Percentiles rank a stretch among this genome's conserved stretches.
Conservation (phyloP, 768 basidiomycete genomes). For the Clavaria fumosa region DNA sequence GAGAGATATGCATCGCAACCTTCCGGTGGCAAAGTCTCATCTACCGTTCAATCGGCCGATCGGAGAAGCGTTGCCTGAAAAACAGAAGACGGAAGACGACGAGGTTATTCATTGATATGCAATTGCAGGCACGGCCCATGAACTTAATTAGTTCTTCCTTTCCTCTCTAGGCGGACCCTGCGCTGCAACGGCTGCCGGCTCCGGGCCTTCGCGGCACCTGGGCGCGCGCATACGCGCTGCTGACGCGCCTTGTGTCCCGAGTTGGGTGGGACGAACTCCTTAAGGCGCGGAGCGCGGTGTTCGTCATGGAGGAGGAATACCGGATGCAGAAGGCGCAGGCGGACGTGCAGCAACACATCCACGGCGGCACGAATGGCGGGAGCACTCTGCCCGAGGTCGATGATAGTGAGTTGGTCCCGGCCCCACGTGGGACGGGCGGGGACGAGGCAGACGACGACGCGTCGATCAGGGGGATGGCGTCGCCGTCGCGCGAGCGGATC, state of each 20-base stretch:
- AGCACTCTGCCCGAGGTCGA: conserved; percentile 21
- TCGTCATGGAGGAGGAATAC: conserved; percentile 99
- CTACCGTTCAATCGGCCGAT: conserved; percentile 78
- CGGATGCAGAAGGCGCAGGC: conserved; percentile 83
- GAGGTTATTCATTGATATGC: conserved; percentile 30
- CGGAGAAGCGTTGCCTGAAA: conserved; percentile 79
- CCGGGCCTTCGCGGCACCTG: conserved; percentile 92
- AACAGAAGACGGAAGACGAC: conserved; percentile 69
- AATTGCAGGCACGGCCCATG: too few species aligned
- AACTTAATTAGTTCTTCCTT: too few species aligned
- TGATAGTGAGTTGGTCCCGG: conserved; percentile 11
- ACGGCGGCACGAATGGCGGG: conserved; percentile 26
- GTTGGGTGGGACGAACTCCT: conserved; percentile 99
- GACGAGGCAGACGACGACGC: conserved; percentile 49
- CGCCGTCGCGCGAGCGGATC: conserved; percentile 21
- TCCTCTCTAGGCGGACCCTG: conserved; percentile 63
- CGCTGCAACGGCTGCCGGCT: conserved; percentile 85
- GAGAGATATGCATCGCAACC: conserved; percentile 76
- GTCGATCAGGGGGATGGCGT: conserved; percentile 47
- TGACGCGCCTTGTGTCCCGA: conserved; percentile 81
- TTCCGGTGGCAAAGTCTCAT: conserved; percentile 67
- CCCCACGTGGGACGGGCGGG: conserved; percentile 15
- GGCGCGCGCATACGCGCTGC: conserved; percentile 82
- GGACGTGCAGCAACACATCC: conserved; percentile 37
- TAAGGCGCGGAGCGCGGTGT: conserved; percentile 85